Conservation (phyloP, 2,329 filamentous ascomycete genomes). For the Fusarium sp. region DNA sequence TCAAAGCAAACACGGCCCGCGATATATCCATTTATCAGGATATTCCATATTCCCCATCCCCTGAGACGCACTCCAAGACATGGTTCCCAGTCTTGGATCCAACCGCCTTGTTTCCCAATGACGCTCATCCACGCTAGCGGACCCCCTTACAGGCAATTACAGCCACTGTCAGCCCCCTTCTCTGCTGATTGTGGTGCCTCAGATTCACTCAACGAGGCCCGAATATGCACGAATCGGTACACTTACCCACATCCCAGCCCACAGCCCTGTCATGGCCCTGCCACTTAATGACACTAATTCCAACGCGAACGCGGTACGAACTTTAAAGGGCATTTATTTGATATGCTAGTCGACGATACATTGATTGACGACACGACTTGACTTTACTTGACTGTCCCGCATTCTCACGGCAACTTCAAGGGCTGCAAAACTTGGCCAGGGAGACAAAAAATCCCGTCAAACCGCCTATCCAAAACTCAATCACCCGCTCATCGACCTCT, state of each 20-base stretch:
- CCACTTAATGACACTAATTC: slow-evolving; percentile 49
- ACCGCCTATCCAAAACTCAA: neutral
- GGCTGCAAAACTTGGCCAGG: slow-evolving; percentile 13
- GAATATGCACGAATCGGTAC: slow-evolving; percentile 46
- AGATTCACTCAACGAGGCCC: slow-evolving; percentile 34
- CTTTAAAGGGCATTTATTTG: slow-evolving; percentile 50
- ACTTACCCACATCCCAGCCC: slow-evolving; percentile 34
- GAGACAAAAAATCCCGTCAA: slow-evolving; percentile 12
- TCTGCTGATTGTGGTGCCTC: slow-evolving; percentile 16
- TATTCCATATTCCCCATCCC: neutral
- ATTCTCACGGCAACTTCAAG: slow-evolving; percentile 30
- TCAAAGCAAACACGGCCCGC: neutral
- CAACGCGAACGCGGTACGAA: slow-evolving; percentile 54
- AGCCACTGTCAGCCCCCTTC: slow-evolving; percentile 34
- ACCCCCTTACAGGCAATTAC: slow-evolving; percentile 42
- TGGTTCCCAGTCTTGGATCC: slow-evolving; percentile 7
- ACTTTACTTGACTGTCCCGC: slow-evolving; percentile 29
- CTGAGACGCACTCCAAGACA: slow-evolving; percentile 31
- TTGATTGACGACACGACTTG: slow-evolving; percentile 47
- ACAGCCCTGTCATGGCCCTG: slow-evolving; percentile 45
- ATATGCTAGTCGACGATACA: slow-evolving; percentile 38
- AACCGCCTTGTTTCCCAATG: slow-evolving; percentile 30
- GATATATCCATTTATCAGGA: slow-evolving; percentile 42
- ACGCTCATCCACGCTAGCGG: slow-evolving; percentile 23
- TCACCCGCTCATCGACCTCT: slow-evolving; percentile 8